These are phyloP conservation scores for Penicillium polonicum DNA, from an alignment of 2,329 filamentous ascomycete genomes.

Conservation along the genomic window DNA sequence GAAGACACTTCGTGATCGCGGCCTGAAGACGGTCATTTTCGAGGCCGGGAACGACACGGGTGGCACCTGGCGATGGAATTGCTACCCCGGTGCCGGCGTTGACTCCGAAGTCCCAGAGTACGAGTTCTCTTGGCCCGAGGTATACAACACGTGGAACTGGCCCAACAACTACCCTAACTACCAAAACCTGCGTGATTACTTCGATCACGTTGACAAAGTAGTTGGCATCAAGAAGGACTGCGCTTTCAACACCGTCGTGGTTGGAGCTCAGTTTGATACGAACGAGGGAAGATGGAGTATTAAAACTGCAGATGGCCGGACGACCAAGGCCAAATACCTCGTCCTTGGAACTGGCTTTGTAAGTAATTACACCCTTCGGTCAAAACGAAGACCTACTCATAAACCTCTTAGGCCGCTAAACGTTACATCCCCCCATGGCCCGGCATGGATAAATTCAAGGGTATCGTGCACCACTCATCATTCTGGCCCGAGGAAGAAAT, in stretches of 20 bases:
- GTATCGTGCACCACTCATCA: slow-evolving; percentile 56
- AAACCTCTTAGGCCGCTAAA: slow-evolving; percentile 34
- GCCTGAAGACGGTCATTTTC: slow-evolving; percentile 50
- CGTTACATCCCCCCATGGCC: slow-evolving; percentile 43
- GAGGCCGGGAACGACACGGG: slow-evolving; percentile 55
- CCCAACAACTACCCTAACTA: slow-evolving; percentile 30
- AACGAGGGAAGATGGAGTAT: slow-evolving; percentile 45
- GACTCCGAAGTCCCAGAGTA: slow-evolving; percentile 57
- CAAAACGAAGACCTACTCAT: not conserved
- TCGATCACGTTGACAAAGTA: slow-evolving; percentile 48
- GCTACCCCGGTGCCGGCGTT: slow-evolving; percentile 55
- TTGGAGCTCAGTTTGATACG: slow-evolving; percentile 43
- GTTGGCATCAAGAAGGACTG: slow-evolving; percentile 47
- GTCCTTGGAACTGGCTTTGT: slow-evolving; percentile 49
- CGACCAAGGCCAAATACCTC: slow-evolving; percentile 46
- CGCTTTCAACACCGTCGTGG: slow-evolving; percentile 47
- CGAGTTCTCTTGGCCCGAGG: slow-evolving; percentile 52
- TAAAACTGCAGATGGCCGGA: slow-evolving; percentile 42
- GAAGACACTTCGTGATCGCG: slow-evolving; percentile 25
- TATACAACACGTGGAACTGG: slow-evolving; percentile 50
- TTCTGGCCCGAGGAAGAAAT: slow-evolving; percentile 53
- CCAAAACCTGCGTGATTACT: slow-evolving; percentile 48
- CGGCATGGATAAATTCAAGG: slow-evolving; percentile 48
- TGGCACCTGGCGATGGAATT: slow-evolving; percentile 59
- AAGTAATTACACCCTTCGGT: not conserved